These are phyloP conservation scores for Talaromyces ruber DNA, from an alignment of 495 filamentous ascomycete genomes.

Conservation along the genomic window DNA sequence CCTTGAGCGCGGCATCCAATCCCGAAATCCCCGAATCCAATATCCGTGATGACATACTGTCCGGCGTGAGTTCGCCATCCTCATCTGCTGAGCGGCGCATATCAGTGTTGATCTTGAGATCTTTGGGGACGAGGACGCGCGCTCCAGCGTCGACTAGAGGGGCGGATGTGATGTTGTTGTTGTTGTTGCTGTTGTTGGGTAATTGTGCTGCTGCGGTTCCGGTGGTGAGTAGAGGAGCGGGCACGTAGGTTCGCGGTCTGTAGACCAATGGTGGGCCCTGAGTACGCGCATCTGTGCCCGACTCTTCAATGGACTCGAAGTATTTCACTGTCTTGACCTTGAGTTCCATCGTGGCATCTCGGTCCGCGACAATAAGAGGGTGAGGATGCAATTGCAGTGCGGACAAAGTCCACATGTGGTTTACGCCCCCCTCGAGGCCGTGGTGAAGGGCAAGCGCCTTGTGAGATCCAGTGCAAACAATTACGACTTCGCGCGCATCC, in stretches of 20 bases:
- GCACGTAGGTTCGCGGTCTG: conserved; percentile 30
- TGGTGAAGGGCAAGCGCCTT: conserved; percentile 75
- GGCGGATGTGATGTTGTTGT: conserved; percentile 13
- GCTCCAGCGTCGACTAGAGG: not conserved
- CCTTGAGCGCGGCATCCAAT: conserved; percentile 29
- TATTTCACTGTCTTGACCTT: conserved; percentile 79
- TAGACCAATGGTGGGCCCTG: conserved; percentile 48
- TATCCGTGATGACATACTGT: conserved; percentile 61
- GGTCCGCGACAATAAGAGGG: conserved; percentile 74
- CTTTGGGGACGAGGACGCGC: conserved; percentile 21
- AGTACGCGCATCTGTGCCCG: conserved; percentile 46
- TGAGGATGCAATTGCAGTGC: conserved; percentile 72
- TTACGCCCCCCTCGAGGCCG: conserved; percentile 73
- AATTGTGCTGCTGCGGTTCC: conserved; percentile 16
- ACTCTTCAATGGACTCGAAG: conserved; percentile 54
- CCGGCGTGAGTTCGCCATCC: conserved; percentile 51
- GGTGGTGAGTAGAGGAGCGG: conserved; percentile 19
- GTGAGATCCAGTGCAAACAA: conserved; percentile 71
- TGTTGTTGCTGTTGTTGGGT: conserved; percentile 14
- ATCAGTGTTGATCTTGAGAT: conserved; percentile 38
- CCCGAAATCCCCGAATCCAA: conserved; percentile 43
- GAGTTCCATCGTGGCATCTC: conserved; percentile 75
- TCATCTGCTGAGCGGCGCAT: conserved; percentile 24
- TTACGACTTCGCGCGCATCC: conserved; percentile 73
- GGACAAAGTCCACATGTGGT: conserved; percentile 86